A percentile compares a stretch with the other conserved stretches of the same genome.
Conservation (phyloP, 140 eudicot genomes). For the Cichorium intybus region DNA sequence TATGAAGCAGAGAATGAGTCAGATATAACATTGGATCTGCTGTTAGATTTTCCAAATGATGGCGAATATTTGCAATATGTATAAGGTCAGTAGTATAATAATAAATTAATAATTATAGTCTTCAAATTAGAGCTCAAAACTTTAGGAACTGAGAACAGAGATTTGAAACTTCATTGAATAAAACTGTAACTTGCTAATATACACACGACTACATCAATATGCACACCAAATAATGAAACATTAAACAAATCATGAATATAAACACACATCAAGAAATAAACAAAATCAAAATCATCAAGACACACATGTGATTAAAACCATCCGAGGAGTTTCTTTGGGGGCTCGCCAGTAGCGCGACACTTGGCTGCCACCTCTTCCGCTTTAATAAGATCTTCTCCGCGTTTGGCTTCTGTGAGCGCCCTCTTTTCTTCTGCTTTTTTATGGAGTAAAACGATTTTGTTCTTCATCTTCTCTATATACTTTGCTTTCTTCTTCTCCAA, state of each 20-base stretch:
- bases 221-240: slow-evolving; percentile 45
- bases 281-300: neutral
- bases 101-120: neutral
- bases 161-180: slow-evolving; percentile 18
- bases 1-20: slow-evolving; percentile 43
- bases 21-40: slow-evolving; percentile 53
- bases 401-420: slow-evolving; percentile 65
- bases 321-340: slow-evolving; percentile 64
- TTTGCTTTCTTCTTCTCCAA: slow-evolving; percentile 76
- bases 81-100: slow-evolving; percentile 27
- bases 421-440: slow-evolving; percentile 70
- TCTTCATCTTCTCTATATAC: slow-evolving; percentile 65
- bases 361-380: slow-evolving; percentile 77
- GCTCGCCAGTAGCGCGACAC: slow-evolving; percentile 74
- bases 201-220: slow-evolving; percentile 36
- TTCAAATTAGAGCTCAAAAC: slow-evolving; percentile 10
- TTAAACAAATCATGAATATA: slow-evolving; percentile 31
- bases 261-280: slow-evolving; percentile 34
- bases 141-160: slow-evolving; percentile 13
- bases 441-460: slow-evolving; percentile 58
- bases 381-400: slow-evolving; percentile 68
- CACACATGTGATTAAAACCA: slow-evolving; percentile 25
- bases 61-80: slow-evolving; percentile 58
- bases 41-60: slow-evolving; percentile 60
- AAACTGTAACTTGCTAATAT: slow-evolving; percentile 24